phyloP scores from a whole-genome alignment of 1,284 basidiomycete species.

The Lentinula novae-zelandiae region DNA sequence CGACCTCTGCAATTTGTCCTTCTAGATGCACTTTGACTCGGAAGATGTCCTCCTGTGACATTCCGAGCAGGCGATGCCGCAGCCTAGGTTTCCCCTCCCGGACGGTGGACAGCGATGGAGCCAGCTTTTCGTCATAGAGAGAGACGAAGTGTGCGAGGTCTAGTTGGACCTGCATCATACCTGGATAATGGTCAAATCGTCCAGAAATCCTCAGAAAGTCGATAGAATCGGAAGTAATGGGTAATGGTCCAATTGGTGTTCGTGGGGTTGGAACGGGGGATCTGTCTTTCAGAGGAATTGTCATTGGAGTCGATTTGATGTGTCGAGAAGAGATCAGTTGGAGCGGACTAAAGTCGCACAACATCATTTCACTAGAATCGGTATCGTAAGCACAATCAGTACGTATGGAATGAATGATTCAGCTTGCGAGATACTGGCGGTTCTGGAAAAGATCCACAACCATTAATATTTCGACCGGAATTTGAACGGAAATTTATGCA shows the following conservation, averaged over 20 bases:
- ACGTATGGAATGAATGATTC: neutral
- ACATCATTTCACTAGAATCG: conserved; percentile 42
- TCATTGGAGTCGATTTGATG: conserved; percentile 32
- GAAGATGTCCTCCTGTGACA: conserved; percentile 18
- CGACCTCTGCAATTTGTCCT: neutral
- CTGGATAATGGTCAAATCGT: conserved; percentile 26
- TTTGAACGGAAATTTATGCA: conserved; percentile 7
- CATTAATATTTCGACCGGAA: neutral
- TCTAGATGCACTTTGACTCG: conserved; percentile 22
- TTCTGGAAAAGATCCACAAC: conserved; percentile 23
- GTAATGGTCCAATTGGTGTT: neutral
- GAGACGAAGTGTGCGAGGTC: conserved; percentile 37
- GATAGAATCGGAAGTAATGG: conserved; percentile 11
- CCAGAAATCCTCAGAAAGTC: neutral
- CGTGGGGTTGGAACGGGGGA: neutral
- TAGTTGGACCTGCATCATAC: conserved; percentile 38
- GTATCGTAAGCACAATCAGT: neutral
- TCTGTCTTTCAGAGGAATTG: conserved; percentile 1
- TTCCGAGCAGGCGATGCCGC: conserved; percentile 28
- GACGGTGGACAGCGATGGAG: conserved; percentile 29
- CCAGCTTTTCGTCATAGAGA: conserved; percentile 38
- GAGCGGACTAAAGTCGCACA: conserved; percentile 43
- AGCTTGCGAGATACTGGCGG: conserved; percentile 46
- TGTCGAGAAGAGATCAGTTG: conserved; percentile 31
- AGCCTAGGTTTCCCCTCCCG: conserved; percentile 24